phyloP scores from a whole-genome alignment of 2,329 filamentous ascomycete genomes.

The Curvularia sp. region DNA sequence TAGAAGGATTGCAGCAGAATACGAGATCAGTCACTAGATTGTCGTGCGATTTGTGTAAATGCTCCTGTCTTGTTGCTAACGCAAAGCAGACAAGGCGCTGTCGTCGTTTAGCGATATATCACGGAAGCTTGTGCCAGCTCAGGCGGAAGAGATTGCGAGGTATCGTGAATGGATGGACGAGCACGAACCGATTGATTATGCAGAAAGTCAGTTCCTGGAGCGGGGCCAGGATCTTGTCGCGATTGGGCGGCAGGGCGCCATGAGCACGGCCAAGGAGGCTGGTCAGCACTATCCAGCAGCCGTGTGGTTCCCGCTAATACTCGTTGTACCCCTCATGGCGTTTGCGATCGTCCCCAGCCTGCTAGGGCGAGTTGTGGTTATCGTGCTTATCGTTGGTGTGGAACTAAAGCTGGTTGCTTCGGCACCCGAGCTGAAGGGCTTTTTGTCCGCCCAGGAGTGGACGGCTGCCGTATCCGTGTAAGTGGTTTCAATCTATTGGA shows the following conservation, averaged over 20 bases:
- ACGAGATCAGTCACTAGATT: constrained; percentile 1
- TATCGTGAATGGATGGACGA: constrained; percentile 65
- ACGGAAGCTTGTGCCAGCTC: constrained; percentile 59
- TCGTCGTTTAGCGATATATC: constrained; percentile 63
- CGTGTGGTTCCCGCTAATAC: constrained; percentile 48
- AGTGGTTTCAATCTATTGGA: constrained; percentile 30
- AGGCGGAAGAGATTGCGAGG: constrained; percentile 58
- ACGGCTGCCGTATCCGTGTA: constrained; percentile 48
- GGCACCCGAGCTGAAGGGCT: constrained; percentile 42
- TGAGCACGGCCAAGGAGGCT: constrained; percentile 20
- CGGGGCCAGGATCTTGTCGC: constrained; percentile 62
- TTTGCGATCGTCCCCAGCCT: constrained; percentile 54
- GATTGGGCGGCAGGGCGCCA: constrained; percentile 23
- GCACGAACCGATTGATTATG: constrained; percentile 63
- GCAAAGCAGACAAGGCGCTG: constrained; percentile 57
- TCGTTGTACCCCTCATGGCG: constrained; percentile 52
- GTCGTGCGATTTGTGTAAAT: neutral
- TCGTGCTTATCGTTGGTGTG: constrained; percentile 47
- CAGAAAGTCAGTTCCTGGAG: constrained; percentile 68
- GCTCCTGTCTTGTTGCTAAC: constrained; percentile 19
- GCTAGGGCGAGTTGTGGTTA: constrained; percentile 51
- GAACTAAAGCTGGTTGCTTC: constrained; percentile 45
- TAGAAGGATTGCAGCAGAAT: neutral
- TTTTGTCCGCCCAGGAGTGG: constrained; percentile 52
- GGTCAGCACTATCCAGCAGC: constrained; percentile 32